Base-by-base conservation (phyloP, 2,329 filamentous ascomycete genomes). In the Cordyceps javanica region DNA sequence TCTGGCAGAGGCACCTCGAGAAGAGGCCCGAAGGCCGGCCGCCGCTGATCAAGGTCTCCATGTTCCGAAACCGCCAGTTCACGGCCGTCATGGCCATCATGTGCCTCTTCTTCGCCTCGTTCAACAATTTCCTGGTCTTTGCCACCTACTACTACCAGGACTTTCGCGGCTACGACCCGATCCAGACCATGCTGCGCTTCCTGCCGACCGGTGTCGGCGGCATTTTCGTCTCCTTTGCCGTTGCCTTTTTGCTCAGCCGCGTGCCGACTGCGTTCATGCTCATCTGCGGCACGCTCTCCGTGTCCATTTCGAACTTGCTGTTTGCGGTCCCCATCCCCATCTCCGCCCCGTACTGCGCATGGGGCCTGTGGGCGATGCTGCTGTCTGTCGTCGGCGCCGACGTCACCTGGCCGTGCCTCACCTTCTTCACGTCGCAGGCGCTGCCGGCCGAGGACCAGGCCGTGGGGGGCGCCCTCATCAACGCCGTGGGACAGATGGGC, bases 131-230 rank as follows among this genome's bases (percentile, higher is more conserved):
- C 62, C 71, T 88, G 39, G 75, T 89, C 60, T 88, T 81, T 63
- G 80, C 84, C 1, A 90, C 87, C 5, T 89, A 86, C 69, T 88
- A 82, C 70, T 89, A 82, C 69, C 87, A 90, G 68, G 79, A 86
- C 61, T 89, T 81, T 66, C 84, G 86, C 63, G 81, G 78, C 0
- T 75, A 84, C 2, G 77, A 76, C 0, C 75, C 85, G 0, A 73
- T 89, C n/a, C 80, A 88, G 61, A 89, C 86, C 0, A 88, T 85
- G 13, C 67, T 89, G 9, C 82, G 85, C 3, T 90, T 89, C 67
- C 75, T 90, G 9, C 86, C 87, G 0, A 86, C 82, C 0, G 86
- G 86, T 10, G 74, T 86, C 0, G 75, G 75, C 8, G 86, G 87
- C 7, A 68, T 82, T 5, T 61, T 83, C n/a, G 80, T 82, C 1